Percentiles rank a stretch among this genome's conserved stretches.
phyloP scores from a whole-genome alignment of 2,329 filamentous ascomycete species.

The Aspergillus piperis region DNA sequence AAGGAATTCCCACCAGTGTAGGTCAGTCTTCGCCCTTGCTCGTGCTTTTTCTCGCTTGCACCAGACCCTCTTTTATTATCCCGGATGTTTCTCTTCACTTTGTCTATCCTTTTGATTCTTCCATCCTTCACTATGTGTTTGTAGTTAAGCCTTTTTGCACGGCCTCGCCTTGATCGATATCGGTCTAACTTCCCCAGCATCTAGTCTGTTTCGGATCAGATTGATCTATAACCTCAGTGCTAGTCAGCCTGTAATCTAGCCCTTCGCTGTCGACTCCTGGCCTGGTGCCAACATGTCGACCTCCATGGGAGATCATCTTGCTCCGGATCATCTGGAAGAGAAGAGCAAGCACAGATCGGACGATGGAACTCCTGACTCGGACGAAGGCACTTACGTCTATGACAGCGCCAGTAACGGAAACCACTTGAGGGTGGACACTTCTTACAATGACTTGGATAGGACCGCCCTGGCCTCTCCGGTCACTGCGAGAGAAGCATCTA shows the following conservation, averaged over 20 bases:
- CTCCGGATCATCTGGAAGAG: constrained; percentile 27
- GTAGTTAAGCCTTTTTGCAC: background rate
- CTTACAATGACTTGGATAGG: constrained; percentile 18
- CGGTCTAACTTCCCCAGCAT: background rate
- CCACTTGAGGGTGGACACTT: constrained; percentile 32
- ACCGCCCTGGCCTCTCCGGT: constrained; percentile 51
- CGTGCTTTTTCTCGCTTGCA: background rate
- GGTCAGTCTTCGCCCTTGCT: background rate
- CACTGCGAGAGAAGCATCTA: constrained; percentile 59
- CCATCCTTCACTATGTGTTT: background rate
- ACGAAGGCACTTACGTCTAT: constrained; percentile 35
- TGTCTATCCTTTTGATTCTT: background rate
- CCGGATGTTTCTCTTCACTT: background rate
- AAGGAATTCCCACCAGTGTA: constrained; percentile 3
- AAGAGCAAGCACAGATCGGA: constrained; percentile 28
- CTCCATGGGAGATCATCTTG: constrained; percentile 33
- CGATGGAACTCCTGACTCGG: constrained; percentile 30
- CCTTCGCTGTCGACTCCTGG: constrained; percentile 11
- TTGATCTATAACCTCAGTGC: background rate
- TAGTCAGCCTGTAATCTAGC: background rate
- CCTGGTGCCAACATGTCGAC: constrained; percentile 40
- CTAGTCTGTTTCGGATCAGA: background rate
- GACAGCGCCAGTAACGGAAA: constrained; percentile 21
- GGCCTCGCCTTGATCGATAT: no score
- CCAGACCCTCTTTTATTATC: constrained; percentile 2